Percentiles rank a stretch among this genome's conserved stretches.
phyloP scores from a whole-genome alignment of 306 rosid species.

The Echinosophora koreensis region DNA sequence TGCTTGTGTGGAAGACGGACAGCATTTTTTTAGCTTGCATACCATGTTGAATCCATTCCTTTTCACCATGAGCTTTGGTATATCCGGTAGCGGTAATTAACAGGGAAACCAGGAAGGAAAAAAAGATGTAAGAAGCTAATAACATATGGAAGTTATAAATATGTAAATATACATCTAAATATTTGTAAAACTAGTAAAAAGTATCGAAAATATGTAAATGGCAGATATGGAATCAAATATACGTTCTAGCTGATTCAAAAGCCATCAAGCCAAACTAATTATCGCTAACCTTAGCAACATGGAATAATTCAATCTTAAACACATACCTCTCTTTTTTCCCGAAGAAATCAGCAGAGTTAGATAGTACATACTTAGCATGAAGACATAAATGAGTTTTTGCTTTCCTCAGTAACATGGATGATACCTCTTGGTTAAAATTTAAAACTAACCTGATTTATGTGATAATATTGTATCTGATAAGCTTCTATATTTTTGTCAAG shows the following conservation, averaged over 20 bases:
- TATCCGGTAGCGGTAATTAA: neutral
- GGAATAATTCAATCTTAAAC: slow-evolving; percentile 4
- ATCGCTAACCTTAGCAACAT: neutral
- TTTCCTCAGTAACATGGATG: neutral
- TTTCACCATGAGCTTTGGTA: slow-evolving; percentile 11
- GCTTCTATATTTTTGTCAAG: slow-evolving; percentile 54
- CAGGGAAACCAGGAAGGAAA: neutral
- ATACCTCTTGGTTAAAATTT: slow-evolving; percentile 9
- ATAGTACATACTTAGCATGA: neutral
- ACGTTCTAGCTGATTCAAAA: slow-evolving; percentile 1
- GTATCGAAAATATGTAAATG: neutral
- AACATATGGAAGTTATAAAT: neutral
- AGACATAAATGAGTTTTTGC: neutral
- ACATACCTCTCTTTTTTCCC: neutral
- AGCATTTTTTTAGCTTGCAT: neutral
- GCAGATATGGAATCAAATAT: neutral
- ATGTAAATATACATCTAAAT: slow-evolving; percentile 16
- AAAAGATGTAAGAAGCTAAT: neutral
- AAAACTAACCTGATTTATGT: slow-evolving; percentile 20
- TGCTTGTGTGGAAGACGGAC: neutral
- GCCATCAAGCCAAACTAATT: slow-evolving; percentile 7
- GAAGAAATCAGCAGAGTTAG: neutral
- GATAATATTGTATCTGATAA: slow-evolving; percentile 29
- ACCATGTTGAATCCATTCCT: slow-evolving; percentile 7
- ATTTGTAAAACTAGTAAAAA: neutral